A percentile compares a stretch with the other conserved stretches of the same genome.
phyloP scores from a whole-genome alignment of 345 rosid genomes.

The Boechera stricta region DNA sequence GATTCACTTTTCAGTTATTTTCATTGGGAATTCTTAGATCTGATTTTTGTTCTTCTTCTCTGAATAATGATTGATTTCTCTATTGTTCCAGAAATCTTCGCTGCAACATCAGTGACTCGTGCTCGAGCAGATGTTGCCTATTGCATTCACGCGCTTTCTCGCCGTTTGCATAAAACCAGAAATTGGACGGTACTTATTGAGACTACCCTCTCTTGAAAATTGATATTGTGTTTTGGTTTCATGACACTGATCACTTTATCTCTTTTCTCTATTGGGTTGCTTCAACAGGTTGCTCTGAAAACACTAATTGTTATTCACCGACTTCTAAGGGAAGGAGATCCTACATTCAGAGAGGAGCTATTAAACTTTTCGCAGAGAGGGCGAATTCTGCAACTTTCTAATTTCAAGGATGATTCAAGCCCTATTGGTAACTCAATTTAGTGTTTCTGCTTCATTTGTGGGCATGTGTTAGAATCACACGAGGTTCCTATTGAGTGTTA shows the following conservation, averaged over 20 bases:
- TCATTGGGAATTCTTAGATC: slow-evolving; percentile 42
- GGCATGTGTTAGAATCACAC: background rate
- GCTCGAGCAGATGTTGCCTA: slow-evolving; percentile 95
- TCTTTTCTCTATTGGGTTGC: background rate
- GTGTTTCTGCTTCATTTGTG: slow-evolving; percentile 15
- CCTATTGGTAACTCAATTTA: slow-evolving; percentile 63
- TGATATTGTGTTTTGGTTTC: background rate
- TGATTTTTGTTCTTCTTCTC: slow-evolving; percentile 14
- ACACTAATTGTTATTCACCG: slow-evolving; percentile 92
- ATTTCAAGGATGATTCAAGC: slow-evolving; percentile 98
- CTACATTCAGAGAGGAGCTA: slow-evolving; percentile 89
- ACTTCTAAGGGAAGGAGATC: slow-evolving; percentile 90
- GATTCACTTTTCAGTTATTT: background rate
- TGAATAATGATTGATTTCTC: background rate
- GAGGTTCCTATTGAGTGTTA: background rate
- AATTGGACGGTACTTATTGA: slow-evolving; percentile 67
- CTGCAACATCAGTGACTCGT: slow-evolving; percentile 74
- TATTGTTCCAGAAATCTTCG: slow-evolving; percentile 62
- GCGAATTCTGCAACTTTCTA: slow-evolving; percentile 85
- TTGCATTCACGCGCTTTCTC: slow-evolving; percentile 82
- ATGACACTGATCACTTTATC: background rate
- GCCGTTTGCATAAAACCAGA: slow-evolving; percentile 81
- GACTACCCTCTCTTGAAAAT: too few species aligned
- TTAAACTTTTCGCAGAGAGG: slow-evolving; percentile 83
- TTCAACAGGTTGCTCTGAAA: slow-evolving; percentile 86